phyloP scores from a whole-genome alignment of 768 basidiomycete genomes.

The Hortiboletus flavorubellus region DNA sequence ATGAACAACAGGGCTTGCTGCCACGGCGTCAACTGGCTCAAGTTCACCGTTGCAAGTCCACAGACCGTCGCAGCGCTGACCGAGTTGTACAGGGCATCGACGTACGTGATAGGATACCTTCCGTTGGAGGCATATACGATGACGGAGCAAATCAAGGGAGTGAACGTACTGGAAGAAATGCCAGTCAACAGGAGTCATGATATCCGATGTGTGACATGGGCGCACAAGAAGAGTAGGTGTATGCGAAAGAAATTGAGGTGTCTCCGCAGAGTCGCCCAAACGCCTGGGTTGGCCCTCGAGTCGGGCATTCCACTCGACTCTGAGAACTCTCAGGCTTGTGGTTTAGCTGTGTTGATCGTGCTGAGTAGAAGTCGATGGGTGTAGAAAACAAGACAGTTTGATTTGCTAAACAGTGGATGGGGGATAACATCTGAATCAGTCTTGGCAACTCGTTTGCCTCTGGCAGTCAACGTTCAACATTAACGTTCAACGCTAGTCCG shows the following conservation, averaged over 20 bases:
- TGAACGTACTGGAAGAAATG: constrained; percentile 52
- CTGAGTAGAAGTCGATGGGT: background rate
- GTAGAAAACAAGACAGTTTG: background rate
- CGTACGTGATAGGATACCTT: constrained; percentile 60
- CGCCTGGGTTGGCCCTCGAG: background rate
- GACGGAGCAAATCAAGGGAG: constrained; percentile 72
- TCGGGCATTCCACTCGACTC: constrained; percentile 4
- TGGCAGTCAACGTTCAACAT: too few relatives aligned
- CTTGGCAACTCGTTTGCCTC: background rate
- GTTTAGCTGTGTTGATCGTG: background rate
- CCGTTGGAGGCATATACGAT: constrained; percentile 87
- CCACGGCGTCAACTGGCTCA: constrained; percentile 64
- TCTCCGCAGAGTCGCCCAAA: constrained; percentile 31
- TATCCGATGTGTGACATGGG: constrained; percentile 6
- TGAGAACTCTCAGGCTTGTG: background rate
- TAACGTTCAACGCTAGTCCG: too few relatives aligned
- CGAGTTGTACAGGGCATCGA: constrained; percentile 76
- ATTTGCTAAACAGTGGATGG: background rate
- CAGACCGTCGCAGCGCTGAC: constrained; percentile 78
- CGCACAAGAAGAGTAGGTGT: constrained; percentile 62
- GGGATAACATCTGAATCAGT: background rate
- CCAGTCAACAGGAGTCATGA: constrained; percentile 1
- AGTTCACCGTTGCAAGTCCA: constrained; percentile 67
- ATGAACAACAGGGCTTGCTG: constrained; percentile 71
- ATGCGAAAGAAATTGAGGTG: constrained; percentile 68